Conservation (phyloP, 1,284 basidiomycete species). For the Pterula multifida region DNA sequence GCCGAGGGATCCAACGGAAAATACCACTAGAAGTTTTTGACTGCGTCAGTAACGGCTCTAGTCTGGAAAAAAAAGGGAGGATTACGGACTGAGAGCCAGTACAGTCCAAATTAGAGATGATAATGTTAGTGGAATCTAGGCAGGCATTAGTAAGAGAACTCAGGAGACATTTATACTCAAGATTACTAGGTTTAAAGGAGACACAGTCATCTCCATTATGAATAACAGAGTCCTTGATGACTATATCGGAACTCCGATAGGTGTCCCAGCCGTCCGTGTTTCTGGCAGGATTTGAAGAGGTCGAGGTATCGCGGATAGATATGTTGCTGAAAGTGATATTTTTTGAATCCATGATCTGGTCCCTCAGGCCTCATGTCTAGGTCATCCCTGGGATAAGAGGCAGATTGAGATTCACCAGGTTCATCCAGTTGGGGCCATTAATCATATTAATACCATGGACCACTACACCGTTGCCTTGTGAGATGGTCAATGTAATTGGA, state of each 20-base stretch:
- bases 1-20: slow-evolving; percentile 46
- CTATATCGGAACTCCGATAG: slow-evolving; percentile 41
- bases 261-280: slow-evolving; percentile 61
- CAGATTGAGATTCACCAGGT: slow-evolving; percentile 32
- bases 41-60: background rate
- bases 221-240: slow-evolving; percentile 38
- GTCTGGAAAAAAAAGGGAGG: background rate
- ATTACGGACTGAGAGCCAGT: slow-evolving; percentile 40
- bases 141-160: background rate
- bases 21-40: slow-evolving; percentile 29
- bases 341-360: slow-evolving; percentile 30
- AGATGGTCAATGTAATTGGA: slow-evolving; percentile 48
- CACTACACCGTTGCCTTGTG: slow-evolving; percentile 42
- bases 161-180: background rate
- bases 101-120: slow-evolving; percentile 47
- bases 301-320: slow-evolving; percentile 31
- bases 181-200: slow-evolving; percentile 52
- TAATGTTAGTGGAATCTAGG: slow-evolving; percentile 40
- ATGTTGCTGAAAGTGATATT: slow-evolving; percentile 37
- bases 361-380: too few species aligned
- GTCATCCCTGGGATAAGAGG: background rate
- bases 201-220: slow-evolving; percentile 56
- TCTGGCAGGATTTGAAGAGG: slow-evolving; percentile 25
- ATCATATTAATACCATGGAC: slow-evolving; percentile 39
- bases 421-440: slow-evolving; percentile 37